A percentile compares a stretch with the other conserved stretches of the same genome.
phyloP scores from a whole-genome alignment of 768 basidiomycete species.

The Phylloporus sp. region DNA sequence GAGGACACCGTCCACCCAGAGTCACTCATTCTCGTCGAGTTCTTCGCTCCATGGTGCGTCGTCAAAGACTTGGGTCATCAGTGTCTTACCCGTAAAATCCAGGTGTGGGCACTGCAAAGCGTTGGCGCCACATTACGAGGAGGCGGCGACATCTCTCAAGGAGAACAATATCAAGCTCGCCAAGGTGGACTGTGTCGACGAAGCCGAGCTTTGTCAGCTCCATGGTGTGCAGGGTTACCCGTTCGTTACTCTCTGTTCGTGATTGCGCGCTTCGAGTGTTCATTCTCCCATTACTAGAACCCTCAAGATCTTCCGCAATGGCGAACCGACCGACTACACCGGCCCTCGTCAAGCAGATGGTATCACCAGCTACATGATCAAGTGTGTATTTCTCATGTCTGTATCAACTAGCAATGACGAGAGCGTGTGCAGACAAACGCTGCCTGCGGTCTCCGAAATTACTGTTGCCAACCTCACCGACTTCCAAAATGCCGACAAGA shows the following conservation, averaged over 20 bases:
- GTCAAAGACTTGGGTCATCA: not conserved
- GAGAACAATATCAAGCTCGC: conserved; percentile 86
- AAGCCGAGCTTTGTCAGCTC: conserved; percentile 85
- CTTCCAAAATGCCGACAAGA: conserved; percentile 84
- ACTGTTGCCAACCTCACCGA: conserved; percentile 73
- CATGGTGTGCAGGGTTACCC: conserved; percentile 94
- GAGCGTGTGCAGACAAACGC: conserved; percentile 62
- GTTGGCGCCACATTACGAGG: conserved; percentile 89
- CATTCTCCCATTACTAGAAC: conserved; percentile 41
- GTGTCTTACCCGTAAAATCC: not conserved
- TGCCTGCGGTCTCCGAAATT: conserved; percentile 88
- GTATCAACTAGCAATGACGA: not conserved
- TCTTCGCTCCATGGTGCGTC: conserved; percentile 82
- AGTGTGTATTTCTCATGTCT: conserved; percentile 48
- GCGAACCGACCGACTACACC: conserved; percentile 71
- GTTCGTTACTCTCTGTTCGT: conserved; percentile 44
- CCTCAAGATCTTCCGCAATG: conserved; percentile 88
- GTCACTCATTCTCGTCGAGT: conserved; percentile 85
- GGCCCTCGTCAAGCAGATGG: conserved; percentile 95
- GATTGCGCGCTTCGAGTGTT: not conserved
- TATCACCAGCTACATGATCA: conserved; percentile 94
- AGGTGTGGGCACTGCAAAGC: conserved; percentile 98
- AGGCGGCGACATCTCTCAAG: conserved; percentile 91
- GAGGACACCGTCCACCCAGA: conserved; percentile 61
- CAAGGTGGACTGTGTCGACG: conserved; percentile 95